Conservation (phyloP, 805 yeast genomes). For the Yarrowia sp. region DNA sequence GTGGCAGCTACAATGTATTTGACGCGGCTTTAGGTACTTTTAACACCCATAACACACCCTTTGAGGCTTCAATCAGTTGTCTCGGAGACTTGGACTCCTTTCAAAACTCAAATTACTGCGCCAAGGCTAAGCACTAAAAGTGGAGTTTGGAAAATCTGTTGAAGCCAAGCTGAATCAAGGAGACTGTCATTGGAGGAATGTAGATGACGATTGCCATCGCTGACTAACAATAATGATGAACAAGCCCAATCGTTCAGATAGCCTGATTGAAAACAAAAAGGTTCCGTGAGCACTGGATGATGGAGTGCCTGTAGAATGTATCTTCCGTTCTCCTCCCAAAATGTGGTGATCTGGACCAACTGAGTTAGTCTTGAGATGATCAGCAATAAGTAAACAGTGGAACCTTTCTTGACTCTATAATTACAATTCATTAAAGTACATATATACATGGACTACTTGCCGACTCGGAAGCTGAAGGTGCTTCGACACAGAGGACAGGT, state of each 20-base stretch:
- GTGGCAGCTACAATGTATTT: no score
- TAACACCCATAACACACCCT: not conserved
- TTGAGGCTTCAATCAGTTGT: no score
- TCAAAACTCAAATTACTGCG: not conserved
- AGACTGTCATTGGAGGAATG: no score
- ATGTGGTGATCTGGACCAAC: no score
- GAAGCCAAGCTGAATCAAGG: not conserved
- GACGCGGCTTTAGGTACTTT: no score
- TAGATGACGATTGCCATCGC: no score
- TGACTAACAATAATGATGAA: no score
- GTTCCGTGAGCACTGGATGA: not conserved
- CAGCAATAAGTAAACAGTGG: no score
- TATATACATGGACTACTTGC: constrained; percentile 24
- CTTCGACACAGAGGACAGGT: constrained; percentile 94
- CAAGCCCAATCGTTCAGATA: no score
- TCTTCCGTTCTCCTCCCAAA: not conserved
- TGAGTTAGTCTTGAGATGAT: no score
- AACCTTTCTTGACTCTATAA: no score
- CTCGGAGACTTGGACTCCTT: not conserved
- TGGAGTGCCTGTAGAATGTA: not conserved
- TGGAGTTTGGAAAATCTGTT: not conserved
- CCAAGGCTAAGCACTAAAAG: not conserved
- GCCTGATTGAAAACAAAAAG: not conserved
- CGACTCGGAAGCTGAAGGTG: constrained; percentile 41
- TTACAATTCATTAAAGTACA: not conserved